phyloP scores from a whole-genome alignment of 23 red algal genomes.

The Gracilaria caudata region DNA sequence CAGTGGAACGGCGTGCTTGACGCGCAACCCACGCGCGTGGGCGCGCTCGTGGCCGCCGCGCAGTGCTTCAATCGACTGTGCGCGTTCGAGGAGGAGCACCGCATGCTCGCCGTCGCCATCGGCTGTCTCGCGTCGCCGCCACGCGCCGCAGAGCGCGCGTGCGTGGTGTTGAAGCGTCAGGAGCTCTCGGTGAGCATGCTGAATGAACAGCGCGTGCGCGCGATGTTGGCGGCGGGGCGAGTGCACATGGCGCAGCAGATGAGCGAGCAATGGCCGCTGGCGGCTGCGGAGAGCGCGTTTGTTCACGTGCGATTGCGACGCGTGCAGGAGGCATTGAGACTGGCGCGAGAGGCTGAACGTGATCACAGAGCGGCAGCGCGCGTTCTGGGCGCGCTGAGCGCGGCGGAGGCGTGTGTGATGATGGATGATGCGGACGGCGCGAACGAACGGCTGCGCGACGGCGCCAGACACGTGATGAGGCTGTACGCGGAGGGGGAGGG shows the following conservation, averaged over 20 bases:
- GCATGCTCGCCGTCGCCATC: background rate
- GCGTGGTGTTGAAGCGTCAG: background rate
- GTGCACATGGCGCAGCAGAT: background rate
- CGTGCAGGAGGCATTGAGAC: background rate
- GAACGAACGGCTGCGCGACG: background rate
- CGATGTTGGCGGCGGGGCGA: background rate
- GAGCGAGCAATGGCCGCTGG: background rate
- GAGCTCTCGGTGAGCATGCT: background rate
- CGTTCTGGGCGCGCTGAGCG: background rate
- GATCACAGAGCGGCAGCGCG: background rate
- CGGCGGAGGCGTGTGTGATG: background rate
- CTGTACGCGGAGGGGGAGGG: no score
- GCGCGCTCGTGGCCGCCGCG: constrained; percentile 2
- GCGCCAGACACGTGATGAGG: background rate
- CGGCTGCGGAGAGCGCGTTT: background rate
- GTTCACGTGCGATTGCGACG: no score
- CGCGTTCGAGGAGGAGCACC: constrained; percentile 20
- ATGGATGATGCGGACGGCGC: background rate
- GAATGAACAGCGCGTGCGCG: constrained; percentile 1
- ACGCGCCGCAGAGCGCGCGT: background rate
- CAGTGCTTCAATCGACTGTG: background rate
- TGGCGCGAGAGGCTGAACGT: background rate
- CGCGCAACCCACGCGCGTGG: background rate
- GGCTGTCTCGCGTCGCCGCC: background rate
- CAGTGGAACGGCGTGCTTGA: background rate